These are phyloP conservation scores for Oenanthe sinensis DNA, from an alignment of 129 eudicot genomes.

Conservation along the genomic window DNA sequence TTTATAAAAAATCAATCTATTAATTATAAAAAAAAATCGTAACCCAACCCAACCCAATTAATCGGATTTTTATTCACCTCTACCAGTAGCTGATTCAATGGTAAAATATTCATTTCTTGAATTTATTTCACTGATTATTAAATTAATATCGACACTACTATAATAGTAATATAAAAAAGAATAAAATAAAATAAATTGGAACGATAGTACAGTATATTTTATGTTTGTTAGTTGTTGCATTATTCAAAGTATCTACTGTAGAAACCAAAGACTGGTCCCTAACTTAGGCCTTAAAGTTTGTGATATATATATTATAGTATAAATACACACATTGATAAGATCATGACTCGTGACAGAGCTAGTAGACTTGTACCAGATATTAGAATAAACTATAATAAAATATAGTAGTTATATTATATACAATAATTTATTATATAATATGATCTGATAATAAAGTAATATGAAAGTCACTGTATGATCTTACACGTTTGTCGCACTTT, in stretches of 20 bases:
- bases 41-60: no score
- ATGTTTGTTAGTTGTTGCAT: background rate
- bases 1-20: no score
- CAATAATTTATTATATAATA: background rate
- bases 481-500: conserved; percentile 67
- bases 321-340: conserved; percentile 14
- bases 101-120: conserved; percentile 1
- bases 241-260: conserved; percentile 26
- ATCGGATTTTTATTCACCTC: no score
- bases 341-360: conserved; percentile 11
- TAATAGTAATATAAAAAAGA: conserved; percentile 5
- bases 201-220: conserved; percentile 6
- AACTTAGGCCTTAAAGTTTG: conserved; percentile 25
- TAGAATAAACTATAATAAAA: no score
- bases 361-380: background rate
- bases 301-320: background rate
- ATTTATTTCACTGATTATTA: background rate
- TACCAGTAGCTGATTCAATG: conserved; percentile 19
- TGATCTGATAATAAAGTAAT: conserved; percentile 13
- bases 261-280: conserved; percentile 41
- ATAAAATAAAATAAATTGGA: conserved; percentile 19
- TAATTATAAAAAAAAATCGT: no score
- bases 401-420: background rate
- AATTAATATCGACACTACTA: background rate
- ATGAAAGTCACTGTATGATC: conserved; percentile 39